Evolutionary conservation across 768 basidiomycete species (phyloP).

Genomic region (Botryobasidium botryosum): DNA sequence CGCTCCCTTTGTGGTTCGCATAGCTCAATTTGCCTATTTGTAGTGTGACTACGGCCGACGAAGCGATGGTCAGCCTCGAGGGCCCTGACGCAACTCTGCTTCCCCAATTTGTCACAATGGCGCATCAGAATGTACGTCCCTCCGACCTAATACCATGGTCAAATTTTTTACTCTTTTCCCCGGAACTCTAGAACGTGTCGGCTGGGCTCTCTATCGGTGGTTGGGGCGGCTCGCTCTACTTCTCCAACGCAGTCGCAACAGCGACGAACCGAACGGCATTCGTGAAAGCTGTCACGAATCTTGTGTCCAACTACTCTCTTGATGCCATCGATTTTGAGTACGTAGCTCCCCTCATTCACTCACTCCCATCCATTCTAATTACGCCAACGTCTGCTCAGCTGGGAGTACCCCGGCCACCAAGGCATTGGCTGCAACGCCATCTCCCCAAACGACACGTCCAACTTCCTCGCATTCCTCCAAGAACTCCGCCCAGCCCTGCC

Average conservation of each 20-base stretch:
- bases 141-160: too few relatives aligned
- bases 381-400: conserved; percentile 23
- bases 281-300: conserved; percentile 37
- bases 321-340: conserved; percentile 72
- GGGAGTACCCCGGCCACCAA: conserved; percentile 76
- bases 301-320: conserved; percentile 40
- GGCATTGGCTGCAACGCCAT: conserved; percentile 46
- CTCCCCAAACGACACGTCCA: conserved; percentile 40
- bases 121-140: too few relatives aligned
- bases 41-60: too few relatives aligned
- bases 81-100: too few relatives aligned
- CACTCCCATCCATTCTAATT: background rate
- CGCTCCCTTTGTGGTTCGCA: too few relatives aligned
- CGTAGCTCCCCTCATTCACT: too few relatives aligned
- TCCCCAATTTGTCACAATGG: too few relatives aligned
- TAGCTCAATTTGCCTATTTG: too few relatives aligned
- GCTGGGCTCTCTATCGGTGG: conserved; percentile 81
- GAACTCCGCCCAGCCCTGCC: conserved; percentile 47
- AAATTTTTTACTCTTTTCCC: too few relatives aligned
- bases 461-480: conserved; percentile 62
- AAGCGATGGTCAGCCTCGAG: too few relatives aligned
- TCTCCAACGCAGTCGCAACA: conserved; percentile 55
- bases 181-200: conserved; percentile 33
- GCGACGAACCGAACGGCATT: conserved; percentile 35
- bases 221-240: conserved; percentile 71